A percentile compares a stretch with the other conserved stretches of the same genome.
These are phyloP conservation scores for Annona cherimola DNA, from an alignment of 164 flowering plant genomes.

Conservation along the genomic window DNA sequence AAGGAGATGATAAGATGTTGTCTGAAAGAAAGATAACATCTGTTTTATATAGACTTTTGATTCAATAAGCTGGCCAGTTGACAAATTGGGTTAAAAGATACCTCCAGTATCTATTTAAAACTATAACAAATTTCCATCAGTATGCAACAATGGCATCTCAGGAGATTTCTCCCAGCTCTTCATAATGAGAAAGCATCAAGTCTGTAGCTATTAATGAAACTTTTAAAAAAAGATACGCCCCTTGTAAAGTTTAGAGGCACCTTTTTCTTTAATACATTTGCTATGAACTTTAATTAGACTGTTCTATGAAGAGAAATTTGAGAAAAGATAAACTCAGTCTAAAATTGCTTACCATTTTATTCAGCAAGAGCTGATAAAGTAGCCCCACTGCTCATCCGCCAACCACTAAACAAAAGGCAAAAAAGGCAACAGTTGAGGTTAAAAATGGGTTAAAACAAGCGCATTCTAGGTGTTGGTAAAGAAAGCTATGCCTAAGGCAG, in stretches of 20 bases:
- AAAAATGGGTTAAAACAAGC: too few relatives aligned
- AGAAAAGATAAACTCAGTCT: background rate
- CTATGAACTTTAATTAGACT: background rate
- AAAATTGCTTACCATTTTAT: conserved; percentile 11
- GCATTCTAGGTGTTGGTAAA: too few relatives aligned
- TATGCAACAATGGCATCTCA: background rate
- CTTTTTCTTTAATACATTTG: background rate
- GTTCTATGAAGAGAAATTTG: background rate
- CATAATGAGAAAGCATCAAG: background rate
- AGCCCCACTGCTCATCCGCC: too few relatives aligned
- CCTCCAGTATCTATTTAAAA: background rate
- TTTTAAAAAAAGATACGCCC: background rate
- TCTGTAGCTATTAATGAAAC: background rate
- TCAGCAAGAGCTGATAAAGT: too few relatives aligned
- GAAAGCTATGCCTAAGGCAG: too few relatives aligned
- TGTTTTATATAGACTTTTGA: background rate
- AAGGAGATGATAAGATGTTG: background rate
- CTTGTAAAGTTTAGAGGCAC: background rate
- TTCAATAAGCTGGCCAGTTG: background rate
- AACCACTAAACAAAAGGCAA: too few relatives aligned
- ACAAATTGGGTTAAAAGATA: background rate
- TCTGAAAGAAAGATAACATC: background rate
- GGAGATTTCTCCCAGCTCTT: background rate
- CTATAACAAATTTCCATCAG: background rate
- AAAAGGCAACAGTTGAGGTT: too few relatives aligned